Evolutionary conservation across 148 eudicot species (phyloP).

Genomic region (Vaccinium macrocarpon): DNA sequence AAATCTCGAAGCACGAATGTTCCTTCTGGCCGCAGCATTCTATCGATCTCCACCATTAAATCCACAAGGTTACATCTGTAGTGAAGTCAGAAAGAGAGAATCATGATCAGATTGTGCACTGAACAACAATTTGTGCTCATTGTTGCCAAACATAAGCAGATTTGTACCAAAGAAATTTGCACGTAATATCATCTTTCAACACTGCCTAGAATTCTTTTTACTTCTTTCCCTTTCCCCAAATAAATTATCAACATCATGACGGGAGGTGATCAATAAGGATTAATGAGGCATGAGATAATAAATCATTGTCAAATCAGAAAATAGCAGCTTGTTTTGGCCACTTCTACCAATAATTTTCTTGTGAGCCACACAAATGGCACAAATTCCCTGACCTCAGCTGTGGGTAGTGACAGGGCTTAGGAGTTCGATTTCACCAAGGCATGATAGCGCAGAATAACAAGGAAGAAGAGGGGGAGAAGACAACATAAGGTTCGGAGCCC

Average conservation of each 20-base stretch:
- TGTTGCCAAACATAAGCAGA: not conserved
- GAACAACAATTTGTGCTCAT: not conserved
- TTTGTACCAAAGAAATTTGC: not conserved
- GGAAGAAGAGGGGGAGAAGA: not conserved
- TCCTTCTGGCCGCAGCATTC: slow-evolving; percentile 92
- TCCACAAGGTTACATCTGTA: slow-evolving; percentile 90
- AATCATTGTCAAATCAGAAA: slow-evolving; percentile 3
- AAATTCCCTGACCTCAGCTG: not conserved
- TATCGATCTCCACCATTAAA: slow-evolving; percentile 92
- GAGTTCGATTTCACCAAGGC: not conserved
- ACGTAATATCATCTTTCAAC: not conserved
- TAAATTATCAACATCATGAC: not conserved
- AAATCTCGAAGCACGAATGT: slow-evolving; percentile 79
- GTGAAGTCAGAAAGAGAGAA: not conserved
- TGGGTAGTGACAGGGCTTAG: not conserved
- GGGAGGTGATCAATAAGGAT: not conserved
- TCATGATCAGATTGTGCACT: not conserved
- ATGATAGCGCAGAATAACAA: not conserved
- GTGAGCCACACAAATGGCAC: not conserved
- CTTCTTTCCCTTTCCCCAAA: not conserved
- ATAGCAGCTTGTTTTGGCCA: not conserved
- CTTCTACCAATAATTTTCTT: not conserved
- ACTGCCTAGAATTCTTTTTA: not conserved
- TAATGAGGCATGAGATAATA: not conserved
- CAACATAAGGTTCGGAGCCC: not conserved